These are phyloP conservation scores for Vitis vinifera DNA, from an alignment of 164 flowering plant genomes.

Conservation along the genomic window DNA sequence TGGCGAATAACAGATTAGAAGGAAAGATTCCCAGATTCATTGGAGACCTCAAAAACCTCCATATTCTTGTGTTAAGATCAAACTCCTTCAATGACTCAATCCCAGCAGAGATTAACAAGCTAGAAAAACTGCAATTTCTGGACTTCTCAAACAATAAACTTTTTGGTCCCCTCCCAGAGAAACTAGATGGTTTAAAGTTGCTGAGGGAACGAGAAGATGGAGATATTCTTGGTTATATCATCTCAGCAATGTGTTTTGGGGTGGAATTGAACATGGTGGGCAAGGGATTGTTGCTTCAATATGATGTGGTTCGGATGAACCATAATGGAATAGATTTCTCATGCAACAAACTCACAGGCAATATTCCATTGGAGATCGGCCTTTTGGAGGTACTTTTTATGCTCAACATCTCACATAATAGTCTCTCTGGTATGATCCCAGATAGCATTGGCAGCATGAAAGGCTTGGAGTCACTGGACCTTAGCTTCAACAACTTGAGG, in stretches of 20 bases:
- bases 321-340: constrained; percentile 22
- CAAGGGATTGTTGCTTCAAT: constrained; percentile 7
- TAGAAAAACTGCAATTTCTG: constrained; percentile 11
- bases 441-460: constrained; percentile 13
- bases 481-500: constrained; percentile 15
- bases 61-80: constrained; percentile 17
- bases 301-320: constrained; percentile 1
- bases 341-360: constrained; percentile 10
- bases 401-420: constrained; percentile 22
- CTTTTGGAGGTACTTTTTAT: constrained; percentile 8
- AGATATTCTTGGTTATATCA: constrained; percentile 10
- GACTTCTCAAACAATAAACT: constrained; percentile 19
- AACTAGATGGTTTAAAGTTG: constrained; percentile 8
- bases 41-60: constrained; percentile 16
- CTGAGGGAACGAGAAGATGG: neutral
- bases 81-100: constrained; percentile 15
- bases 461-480: constrained; percentile 16
- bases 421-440: constrained; percentile 15
- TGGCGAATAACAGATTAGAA: constrained; percentile 13
- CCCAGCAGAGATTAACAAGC: constrained; percentile 10
- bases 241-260: constrained; percentile 2
- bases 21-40: constrained; percentile 25
- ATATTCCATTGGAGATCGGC: constrained; percentile 20
- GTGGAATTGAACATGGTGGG: constrained; percentile 12
- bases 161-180: constrained; percentile 14